phyloP scores from a whole-genome alignment of 768 basidiomycete genomes.

The Ramaria sp. region DNA sequence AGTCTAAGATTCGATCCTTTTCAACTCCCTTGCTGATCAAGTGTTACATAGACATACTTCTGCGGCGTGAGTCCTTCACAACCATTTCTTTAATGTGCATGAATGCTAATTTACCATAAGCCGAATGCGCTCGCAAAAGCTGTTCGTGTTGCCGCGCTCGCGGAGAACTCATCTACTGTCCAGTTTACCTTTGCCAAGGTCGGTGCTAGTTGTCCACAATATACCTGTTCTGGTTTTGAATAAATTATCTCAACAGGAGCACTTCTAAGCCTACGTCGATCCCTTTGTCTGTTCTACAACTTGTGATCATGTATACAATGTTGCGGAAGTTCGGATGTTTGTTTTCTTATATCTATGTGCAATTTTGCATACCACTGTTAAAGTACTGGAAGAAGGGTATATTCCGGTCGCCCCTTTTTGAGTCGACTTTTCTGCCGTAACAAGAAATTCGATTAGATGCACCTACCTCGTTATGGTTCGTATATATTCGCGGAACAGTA shows the following conservation, averaged over 20 bases:
- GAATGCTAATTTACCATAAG: constrained; percentile 2
- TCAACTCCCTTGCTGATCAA: neutral
- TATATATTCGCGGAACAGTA: too few relatives aligned
- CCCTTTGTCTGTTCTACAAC: too few relatives aligned
- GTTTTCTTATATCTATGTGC: too few relatives aligned
- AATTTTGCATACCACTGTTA: too few relatives aligned
- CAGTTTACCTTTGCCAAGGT: constrained; percentile 81
- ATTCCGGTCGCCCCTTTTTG: too few relatives aligned
- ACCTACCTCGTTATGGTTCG: too few relatives aligned
- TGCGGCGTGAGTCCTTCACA: constrained; percentile 40
- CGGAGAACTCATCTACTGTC: constrained; percentile 43
- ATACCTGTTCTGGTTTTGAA: neutral
- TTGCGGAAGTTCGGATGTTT: too few relatives aligned
- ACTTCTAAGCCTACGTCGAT: constrained; percentile 29
- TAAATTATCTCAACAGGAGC: constrained; percentile 32
- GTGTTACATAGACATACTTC: constrained; percentile 59
- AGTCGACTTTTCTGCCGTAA: too few relatives aligned
- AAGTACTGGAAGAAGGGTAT: too few relatives aligned
- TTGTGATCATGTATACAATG: too few relatives aligned
- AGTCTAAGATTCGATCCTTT: constrained; percentile 20
- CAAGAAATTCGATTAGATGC: too few relatives aligned
- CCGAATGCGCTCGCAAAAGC: constrained; percentile 64
- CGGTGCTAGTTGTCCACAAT: constrained; percentile 15
- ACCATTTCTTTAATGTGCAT: neutral
- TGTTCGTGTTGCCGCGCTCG: constrained; percentile 60